Conservation (phyloP, 352 stramenopile genomes). For the Globisporangium nagaii region DNA sequence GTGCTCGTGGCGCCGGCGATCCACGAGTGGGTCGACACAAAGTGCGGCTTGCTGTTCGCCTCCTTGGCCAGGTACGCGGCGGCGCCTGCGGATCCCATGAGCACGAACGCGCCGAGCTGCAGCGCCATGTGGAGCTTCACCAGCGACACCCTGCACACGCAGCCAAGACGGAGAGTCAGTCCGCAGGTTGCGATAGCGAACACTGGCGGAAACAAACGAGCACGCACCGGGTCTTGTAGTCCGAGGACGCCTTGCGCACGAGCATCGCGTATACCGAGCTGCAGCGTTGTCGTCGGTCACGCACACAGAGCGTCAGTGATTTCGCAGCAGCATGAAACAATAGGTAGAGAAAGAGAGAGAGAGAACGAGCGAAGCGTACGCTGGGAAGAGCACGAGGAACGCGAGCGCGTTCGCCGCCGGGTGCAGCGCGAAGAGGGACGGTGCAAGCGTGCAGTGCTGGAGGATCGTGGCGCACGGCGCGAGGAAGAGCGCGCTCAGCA, state of each 20-base stretch:
- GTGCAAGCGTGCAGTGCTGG: conserved; percentile 18
- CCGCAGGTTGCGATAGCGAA: background rate
- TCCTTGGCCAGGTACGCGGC: conserved; percentile 59
- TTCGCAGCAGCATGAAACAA: too few species aligned
- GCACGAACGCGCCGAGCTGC: conserved; percentile 41
- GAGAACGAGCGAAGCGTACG: conserved; percentile 16
- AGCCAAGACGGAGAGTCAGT: background rate
- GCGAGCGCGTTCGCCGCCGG: conserved; percentile 55
- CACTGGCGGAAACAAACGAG: background rate
- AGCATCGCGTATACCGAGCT: conserved; percentile 59
- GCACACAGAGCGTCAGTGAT: background rate
- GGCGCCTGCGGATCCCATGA: conserved; percentile 32
- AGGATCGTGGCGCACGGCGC: conserved; percentile 45
- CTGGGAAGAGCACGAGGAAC: conserved; percentile 54
- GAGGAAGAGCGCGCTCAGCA: conserved; percentile 45
- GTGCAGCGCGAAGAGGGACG: conserved; percentile 54
- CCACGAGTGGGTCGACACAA: conserved; percentile 73
- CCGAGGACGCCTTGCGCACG: conserved; percentile 38
- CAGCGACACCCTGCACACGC: conserved; percentile 22
- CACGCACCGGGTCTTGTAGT: conserved; percentile 39
- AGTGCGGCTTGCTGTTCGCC: conserved; percentile 48
- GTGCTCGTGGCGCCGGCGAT: conserved; percentile 34
- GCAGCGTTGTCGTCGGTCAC: background rate
- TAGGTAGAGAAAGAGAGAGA: background rate
- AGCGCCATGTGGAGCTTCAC: conserved; percentile 47